phyloP scores from a whole-genome alignment of 192 early-diverging fungal genomes.

The Pilobolus umbonatus region DNA sequence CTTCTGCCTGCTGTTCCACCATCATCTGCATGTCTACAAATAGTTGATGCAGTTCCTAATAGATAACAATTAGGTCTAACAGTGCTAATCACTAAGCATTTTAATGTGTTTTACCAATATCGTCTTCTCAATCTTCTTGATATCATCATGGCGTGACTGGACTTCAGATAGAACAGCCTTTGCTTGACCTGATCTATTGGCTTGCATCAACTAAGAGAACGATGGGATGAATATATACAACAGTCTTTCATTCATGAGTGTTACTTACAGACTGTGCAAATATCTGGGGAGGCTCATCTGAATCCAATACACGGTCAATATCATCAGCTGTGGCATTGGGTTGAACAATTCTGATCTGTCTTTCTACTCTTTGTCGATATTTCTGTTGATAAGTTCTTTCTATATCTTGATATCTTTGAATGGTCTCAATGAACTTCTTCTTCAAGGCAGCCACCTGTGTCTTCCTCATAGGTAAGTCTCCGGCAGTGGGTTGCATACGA shows the following conservation, averaged over 20 bases:
- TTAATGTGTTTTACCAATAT: constrained; percentile 57
- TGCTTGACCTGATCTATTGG: constrained; percentile 77
- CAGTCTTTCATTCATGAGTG: neutral
- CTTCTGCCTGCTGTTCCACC: constrained; percentile 69
- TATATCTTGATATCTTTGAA: constrained; percentile 73
- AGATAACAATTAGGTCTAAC: neutral
- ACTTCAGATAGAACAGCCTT: constrained; percentile 73
- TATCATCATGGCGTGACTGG: constrained; percentile 79
- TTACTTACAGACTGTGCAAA: constrained; percentile 76
- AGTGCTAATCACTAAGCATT: neutral
- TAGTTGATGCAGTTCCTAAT: constrained; percentile 79
- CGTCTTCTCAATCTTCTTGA: constrained; percentile 82
- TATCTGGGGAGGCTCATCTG: constrained; percentile 65
- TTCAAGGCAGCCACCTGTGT: constrained; percentile 46
- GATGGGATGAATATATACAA: neutral
- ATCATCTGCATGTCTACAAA: constrained; percentile 88
- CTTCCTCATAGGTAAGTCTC: constrained; percentile 35
- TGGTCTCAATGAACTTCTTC: constrained; percentile 58
- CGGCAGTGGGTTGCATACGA: constrained; percentile 24
- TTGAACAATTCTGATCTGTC: constrained; percentile 83
- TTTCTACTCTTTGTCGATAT: constrained; percentile 77
- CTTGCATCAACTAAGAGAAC: constrained; percentile 56
- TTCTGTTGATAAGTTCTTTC: constrained; percentile 79
- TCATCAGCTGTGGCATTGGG: constrained; percentile 74
- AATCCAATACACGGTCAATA: constrained; percentile 67